phyloP scores from a whole-genome alignment of 305 asterid species.

The Fraxinus floribunda region DNA sequence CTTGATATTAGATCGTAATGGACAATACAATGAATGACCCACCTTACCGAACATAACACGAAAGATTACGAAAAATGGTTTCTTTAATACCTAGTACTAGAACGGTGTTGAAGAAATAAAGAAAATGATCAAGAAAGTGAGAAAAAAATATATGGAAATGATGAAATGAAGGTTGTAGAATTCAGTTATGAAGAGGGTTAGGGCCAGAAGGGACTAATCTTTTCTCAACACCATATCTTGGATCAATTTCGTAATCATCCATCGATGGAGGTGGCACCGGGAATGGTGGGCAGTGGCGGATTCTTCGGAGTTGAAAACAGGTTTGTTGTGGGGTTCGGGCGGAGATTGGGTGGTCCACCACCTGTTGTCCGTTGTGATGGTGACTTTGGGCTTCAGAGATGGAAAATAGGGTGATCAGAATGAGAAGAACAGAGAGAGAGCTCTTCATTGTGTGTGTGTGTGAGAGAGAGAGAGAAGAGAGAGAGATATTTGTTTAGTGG shows the following conservation, averaged over 20 bases:
- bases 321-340: conserved; percentile 27
- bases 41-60: background rate
- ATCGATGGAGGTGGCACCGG: conserved; percentile 28
- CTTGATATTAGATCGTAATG: background rate
- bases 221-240: conserved; percentile 75
- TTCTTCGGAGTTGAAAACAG: conserved; percentile 45
- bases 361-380: conserved; percentile 16
- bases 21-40: background rate
- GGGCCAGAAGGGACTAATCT: conserved; percentile 92
- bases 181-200: conserved; percentile 67
- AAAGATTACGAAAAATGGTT: background rate
- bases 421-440: conserved; percentile 21
- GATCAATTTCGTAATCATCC: conserved; percentile 53
- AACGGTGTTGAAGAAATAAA: background rate
- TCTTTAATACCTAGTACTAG: background rate
- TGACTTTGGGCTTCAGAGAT: conserved; percentile 7
- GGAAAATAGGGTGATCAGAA: conserved; percentile 23
- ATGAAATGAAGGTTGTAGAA: background rate
- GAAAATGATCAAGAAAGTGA: background rate
- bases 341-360: conserved; percentile 31
- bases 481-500: conserved; percentile 2
- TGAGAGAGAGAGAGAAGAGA: background rate
- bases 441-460: conserved; percentile 28
- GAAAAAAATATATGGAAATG: background rate
- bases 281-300: conserved; percentile 52